phyloP scores from a whole-genome alignment of 176 grass and related monocot genomes.

The Zea luxurians region DNA sequence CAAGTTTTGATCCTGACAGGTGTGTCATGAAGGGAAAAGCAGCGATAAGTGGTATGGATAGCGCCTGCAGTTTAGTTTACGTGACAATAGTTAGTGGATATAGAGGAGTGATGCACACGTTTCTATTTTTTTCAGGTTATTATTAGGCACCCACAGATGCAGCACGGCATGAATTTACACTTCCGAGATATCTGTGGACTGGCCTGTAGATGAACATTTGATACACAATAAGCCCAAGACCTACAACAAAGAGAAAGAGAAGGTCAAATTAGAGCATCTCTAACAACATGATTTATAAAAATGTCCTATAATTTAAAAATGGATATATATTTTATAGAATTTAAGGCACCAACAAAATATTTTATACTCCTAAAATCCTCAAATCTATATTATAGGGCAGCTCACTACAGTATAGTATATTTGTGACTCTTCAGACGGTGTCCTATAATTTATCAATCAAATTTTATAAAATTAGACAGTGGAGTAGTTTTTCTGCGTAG shows the following conservation, averaged over 20 bases:
- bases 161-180: conserved; percentile 38
- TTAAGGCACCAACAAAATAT: no score
- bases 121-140: neutral
- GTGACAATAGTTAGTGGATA: neutral
- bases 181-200: conserved; percentile 45
- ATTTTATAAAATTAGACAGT: no score
- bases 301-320: no score
- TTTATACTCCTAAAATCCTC: no score
- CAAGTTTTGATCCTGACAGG: conserved; percentile 51
- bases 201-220: conserved; percentile 64
- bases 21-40: conserved; percentile 66
- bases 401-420: no score
- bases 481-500: no score
- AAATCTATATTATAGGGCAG: no score
- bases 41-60: conserved; percentile 66
- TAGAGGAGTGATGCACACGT: neutral
- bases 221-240: conserved; percentile 67
- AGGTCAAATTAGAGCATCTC: neutral
- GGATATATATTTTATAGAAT: no score
- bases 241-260: conserved; percentile 32
- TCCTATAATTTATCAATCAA: no score
- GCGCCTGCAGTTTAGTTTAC: conserved; percentile 35
- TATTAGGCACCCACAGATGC: conserved; percentile 47
- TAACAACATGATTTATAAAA: no score
- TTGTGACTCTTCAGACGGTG: no score